Evolutionary conservation across 345 rosid species (phyloP).

Genomic region (Citrus inodora): DNA sequence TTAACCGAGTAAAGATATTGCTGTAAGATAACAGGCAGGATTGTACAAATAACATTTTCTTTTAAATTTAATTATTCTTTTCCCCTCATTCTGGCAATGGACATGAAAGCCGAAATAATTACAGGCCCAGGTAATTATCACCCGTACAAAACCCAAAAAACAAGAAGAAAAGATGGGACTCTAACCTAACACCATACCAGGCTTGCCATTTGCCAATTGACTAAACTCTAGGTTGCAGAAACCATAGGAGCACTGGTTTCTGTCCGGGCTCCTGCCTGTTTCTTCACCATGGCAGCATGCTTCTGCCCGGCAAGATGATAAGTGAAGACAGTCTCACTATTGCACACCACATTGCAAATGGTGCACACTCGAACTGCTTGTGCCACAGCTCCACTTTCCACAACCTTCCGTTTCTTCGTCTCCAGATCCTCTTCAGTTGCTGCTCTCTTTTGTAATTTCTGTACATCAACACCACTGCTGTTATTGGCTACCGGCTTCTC

Average conservation of each 20-base stretch:
- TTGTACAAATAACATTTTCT: background rate
- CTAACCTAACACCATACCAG: background rate
- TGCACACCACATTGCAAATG: slow-evolving; percentile 46
- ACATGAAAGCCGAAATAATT: background rate
- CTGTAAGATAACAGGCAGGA: background rate
- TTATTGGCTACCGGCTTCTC: slow-evolving; percentile 8
- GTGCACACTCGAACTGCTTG: slow-evolving; percentile 31
- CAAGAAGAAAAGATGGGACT: background rate
- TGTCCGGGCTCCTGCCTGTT: background rate
- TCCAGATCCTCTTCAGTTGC: slow-evolving; percentile 26
- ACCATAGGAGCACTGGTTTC: background rate
- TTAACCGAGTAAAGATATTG: background rate
- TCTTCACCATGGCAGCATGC: slow-evolving; percentile 48
- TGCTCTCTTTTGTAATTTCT: background rate
- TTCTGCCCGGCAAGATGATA: slow-evolving; percentile 49
- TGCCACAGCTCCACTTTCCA: slow-evolving; percentile 39
- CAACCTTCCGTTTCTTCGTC: slow-evolving; percentile 33
- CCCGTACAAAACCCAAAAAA: background rate
- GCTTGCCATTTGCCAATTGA: background rate
- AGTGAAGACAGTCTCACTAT: slow-evolving; percentile 29
- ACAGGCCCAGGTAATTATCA: background rate
- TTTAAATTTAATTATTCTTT: background rate
- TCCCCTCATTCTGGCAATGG: background rate
- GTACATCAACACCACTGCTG: background rate
- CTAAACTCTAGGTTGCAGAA: background rate